phyloP scores from a whole-genome alignment of 768 basidiomycete species.

The Suillus subaureus region DNA sequence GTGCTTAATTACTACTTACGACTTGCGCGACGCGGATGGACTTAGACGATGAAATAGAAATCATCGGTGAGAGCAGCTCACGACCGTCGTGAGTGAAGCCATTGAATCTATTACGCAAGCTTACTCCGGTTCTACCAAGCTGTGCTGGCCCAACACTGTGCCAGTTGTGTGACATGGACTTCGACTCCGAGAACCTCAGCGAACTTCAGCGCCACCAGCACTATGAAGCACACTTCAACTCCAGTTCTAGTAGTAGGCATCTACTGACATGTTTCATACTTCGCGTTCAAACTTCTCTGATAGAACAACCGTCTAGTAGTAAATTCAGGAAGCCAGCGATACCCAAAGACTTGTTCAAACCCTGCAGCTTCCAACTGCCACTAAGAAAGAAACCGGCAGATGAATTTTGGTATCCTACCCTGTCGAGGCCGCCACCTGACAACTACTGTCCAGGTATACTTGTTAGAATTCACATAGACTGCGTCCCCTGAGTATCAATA shows the following conservation, averaged over 20 bases:
- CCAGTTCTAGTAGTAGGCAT: constrained; percentile 17
- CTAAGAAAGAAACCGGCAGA: constrained; percentile 40
- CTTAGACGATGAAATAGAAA: constrained; percentile 27
- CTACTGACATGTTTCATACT: neutral
- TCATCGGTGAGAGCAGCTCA: constrained; percentile 16
- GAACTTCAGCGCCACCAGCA: constrained; percentile 49
- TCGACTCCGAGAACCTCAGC: constrained; percentile 46
- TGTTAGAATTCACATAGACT: no score
- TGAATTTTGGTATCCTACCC: constrained; percentile 65
- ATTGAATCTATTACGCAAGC: neutral
- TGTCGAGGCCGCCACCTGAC: constrained; percentile 43
- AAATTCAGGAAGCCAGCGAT: constrained; percentile 21
- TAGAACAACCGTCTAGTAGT: constrained; percentile 15
- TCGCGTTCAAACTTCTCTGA: constrained; percentile 3
- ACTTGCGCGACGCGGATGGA: constrained; percentile 4
- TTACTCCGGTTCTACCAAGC: constrained; percentile 15
- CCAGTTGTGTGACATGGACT: constrained; percentile 49
- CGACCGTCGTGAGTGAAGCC: constrained; percentile 15
- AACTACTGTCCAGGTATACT: constrained; percentile 66
- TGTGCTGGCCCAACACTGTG: constrained; percentile 37
- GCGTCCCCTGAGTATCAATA: constrained; percentile 13
- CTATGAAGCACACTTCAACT: constrained; percentile 51
- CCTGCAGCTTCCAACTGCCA: constrained; percentile 1
- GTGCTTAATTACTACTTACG: no score
- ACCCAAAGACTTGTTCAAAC: neutral